Percentiles rank a stretch among this genome's conserved stretches.
Conservation (phyloP, 768 basidiomycete genomes). For the Collybiopsis luxurians region DNA sequence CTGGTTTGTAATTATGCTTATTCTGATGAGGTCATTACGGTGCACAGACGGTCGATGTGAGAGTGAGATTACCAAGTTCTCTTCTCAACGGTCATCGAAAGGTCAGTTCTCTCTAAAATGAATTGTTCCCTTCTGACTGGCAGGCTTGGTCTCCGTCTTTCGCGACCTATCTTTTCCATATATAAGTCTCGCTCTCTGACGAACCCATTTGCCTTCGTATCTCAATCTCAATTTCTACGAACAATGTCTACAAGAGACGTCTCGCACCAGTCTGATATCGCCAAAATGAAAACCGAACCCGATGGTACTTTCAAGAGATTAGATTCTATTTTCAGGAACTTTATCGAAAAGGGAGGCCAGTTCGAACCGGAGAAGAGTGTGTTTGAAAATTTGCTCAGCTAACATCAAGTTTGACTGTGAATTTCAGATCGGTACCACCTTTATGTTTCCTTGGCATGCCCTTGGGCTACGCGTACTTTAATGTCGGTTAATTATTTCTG, state of each 20-base stretch:
- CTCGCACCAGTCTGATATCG: constrained; percentile 45
- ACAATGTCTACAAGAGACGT: constrained; percentile 20
- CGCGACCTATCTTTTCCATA: neutral
- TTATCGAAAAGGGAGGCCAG: constrained; percentile 52
- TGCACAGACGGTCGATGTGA: no score
- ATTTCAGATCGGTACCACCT: constrained; percentile 81
- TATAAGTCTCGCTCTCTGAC: neutral
- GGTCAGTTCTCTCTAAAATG: neutral
- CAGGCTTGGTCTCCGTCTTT: neutral
- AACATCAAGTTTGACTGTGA: neutral
- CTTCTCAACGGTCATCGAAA: neutral
- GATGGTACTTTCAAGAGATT: constrained; percentile 58
- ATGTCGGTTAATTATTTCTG: no score
- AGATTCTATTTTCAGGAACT: constrained; percentile 51
- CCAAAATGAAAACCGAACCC: constrained; percentile 42
- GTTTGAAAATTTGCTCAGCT: constrained; percentile 12
- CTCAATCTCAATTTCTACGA: neutral
- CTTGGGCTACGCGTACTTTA: no score
- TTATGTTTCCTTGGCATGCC: constrained; percentile 86
- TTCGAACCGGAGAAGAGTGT: constrained; percentile 77
- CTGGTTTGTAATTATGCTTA: no score
- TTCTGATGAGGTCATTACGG: no score
- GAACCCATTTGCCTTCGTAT: neutral
- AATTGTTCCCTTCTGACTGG: neutral
- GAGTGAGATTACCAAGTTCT: no score